phyloP scores from a whole-genome alignment of 164 flowering plant species.

The Aristolochia fimbriata region DNA sequence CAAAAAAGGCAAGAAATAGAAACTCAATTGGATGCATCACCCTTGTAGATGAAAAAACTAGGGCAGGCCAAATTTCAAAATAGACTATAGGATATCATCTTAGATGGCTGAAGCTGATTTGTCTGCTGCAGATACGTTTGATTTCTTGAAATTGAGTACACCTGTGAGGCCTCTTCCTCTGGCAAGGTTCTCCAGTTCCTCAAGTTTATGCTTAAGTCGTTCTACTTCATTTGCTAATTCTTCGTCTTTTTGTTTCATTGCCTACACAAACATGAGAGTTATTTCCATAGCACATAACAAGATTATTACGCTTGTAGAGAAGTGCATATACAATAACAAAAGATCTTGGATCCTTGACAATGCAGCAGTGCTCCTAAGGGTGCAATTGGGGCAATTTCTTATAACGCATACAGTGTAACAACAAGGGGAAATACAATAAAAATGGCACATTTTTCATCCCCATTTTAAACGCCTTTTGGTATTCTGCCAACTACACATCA shows the following conservation, averaged over 20 bases:
- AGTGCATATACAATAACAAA: too few species aligned
- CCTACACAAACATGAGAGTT: too few species aligned
- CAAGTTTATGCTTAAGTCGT: slow-evolving; percentile 38
- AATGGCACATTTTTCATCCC: too few species aligned
- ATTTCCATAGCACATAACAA: too few species aligned
- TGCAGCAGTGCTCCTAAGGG: too few species aligned
- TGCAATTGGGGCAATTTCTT: too few species aligned
- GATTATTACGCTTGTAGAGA: background rate
- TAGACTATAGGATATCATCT: background rate
- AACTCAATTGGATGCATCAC: background rate
- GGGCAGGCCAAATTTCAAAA: background rate
- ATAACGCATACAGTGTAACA: too few species aligned
- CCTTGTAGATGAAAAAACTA: background rate
- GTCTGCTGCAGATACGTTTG: slow-evolving; percentile 17
- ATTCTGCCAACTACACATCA: too few species aligned
- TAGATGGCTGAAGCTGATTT: slow-evolving; percentile 12
- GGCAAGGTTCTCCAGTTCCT: slow-evolving; percentile 51
- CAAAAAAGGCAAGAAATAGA: background rate
- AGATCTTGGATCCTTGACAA: too few species aligned
- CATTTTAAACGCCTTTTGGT: too few species aligned
- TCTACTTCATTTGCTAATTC: slow-evolving; percentile 43
- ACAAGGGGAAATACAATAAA: too few species aligned
- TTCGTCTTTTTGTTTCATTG: slow-evolving; percentile 53
- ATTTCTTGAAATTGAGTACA: slow-evolving; percentile 30
- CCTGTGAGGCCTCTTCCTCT: slow-evolving; percentile 48